Conservation (phyloP, 345 rosid species). For the Hevea brasiliensis region DNA sequence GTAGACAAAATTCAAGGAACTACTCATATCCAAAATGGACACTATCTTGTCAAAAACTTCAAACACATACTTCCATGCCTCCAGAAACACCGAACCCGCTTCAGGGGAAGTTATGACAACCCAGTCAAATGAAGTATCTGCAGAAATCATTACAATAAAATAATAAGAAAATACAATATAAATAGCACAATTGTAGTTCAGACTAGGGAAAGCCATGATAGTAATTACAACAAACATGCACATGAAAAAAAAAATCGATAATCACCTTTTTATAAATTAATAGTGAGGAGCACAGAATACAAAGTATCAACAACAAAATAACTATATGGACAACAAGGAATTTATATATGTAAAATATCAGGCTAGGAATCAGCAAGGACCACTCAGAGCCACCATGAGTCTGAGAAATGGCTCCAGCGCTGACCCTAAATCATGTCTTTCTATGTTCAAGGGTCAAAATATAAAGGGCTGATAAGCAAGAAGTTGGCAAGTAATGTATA, state of each 20-base stretch:
- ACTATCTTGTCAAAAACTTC: slow-evolving; percentile 1
- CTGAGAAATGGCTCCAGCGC: background rate
- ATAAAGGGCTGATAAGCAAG: slow-evolving; percentile 7
- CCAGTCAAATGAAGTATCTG: slow-evolving; percentile 80
- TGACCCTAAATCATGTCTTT: background rate
- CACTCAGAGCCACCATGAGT: background rate
- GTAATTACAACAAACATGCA: background rate
- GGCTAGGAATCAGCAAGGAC: too few species aligned
- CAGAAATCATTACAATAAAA: slow-evolving; percentile 18
- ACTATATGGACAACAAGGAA: background rate
- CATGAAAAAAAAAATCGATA: background rate
- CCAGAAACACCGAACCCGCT: slow-evolving; percentile 87
- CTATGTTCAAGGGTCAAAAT: background rate
- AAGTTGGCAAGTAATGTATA: background rate
- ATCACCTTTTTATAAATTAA: background rate
- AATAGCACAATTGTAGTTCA: background rate
- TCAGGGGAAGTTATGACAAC: slow-evolving; percentile 92
- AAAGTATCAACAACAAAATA: background rate
- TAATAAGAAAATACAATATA: slow-evolving; percentile 1
- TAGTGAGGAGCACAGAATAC: background rate
- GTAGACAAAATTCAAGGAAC: slow-evolving; percentile 6
- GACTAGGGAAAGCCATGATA: background rate
- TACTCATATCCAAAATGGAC: background rate
- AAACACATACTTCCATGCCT: slow-evolving; percentile 86
- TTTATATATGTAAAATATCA: background rate